A percentile compares a stretch with the other conserved stretches of the same genome.
Conservation (phyloP, 1,284 basidiomycete species). For the Pholiota adiposa region DNA sequence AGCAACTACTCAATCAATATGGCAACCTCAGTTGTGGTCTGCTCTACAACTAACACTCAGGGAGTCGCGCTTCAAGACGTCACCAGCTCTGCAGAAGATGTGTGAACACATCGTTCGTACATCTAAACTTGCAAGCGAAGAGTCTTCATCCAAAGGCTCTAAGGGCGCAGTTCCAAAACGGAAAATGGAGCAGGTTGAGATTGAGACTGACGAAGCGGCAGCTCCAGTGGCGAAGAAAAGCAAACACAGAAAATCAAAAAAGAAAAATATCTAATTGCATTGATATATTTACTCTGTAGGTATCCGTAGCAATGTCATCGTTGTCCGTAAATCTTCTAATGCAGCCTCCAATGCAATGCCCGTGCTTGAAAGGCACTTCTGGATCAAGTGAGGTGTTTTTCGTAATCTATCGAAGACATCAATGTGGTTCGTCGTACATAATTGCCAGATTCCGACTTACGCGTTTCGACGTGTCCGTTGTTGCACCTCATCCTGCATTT, state of each 20-base stretch:
- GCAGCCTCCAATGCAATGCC: constrained; percentile 18
- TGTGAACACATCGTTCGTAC: constrained; percentile 42
- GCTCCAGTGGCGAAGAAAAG: constrained; percentile 37
- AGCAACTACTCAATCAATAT: constrained; percentile 29
- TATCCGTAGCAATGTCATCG: constrained; percentile 26
- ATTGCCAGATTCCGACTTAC: constrained; percentile 35
- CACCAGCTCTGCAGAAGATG: constrained; percentile 43
- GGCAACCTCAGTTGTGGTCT: constrained; percentile 43
- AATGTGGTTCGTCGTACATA: neutral
- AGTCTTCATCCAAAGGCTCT: constrained; percentile 21
- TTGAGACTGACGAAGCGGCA: constrained; percentile 27
- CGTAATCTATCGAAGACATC: constrained; percentile 28
- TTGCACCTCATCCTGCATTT: constrained; percentile 60
- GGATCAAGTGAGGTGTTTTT: constrained; percentile 32
- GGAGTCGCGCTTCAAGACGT: constrained; percentile 44
- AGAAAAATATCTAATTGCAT: constrained; percentile 27
- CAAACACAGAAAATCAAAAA: constrained; percentile 60
- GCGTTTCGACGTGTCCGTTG: constrained; percentile 52
- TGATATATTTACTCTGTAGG: constrained; percentile 6
- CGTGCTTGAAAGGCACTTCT: constrained; percentile 25
- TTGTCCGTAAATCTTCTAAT: constrained; percentile 27
- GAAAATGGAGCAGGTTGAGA: constrained; percentile 41
- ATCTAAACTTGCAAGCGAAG: constrained; percentile 16
- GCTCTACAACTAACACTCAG: constrained; percentile 35
- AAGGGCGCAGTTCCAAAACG: constrained; percentile 46